These are phyloP conservation scores for Patellaria atrata DNA, from an alignment of 495 filamentous ascomycete genomes.

Conservation along the genomic window DNA sequence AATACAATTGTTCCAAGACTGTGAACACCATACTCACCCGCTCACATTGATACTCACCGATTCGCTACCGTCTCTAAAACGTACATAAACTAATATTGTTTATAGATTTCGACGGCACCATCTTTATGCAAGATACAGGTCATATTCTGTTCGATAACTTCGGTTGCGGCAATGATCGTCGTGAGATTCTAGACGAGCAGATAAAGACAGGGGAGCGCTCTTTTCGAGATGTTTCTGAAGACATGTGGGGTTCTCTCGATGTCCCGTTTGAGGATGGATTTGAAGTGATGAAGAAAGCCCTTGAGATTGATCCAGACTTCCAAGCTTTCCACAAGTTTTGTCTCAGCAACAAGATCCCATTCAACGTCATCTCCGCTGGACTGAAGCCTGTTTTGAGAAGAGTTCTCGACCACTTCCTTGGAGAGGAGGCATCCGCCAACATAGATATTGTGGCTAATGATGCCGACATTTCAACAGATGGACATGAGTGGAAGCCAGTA, in stretches of 20 bases:
- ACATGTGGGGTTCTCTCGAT: slow-evolving; percentile 59
- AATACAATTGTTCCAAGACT: too few relatives aligned
- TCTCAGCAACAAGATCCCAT: slow-evolving; percentile 47
- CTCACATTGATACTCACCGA: neutral
- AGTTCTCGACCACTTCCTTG: slow-evolving; percentile 51
- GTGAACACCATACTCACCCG: slow-evolving; percentile 1
- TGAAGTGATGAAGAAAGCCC: slow-evolving; percentile 46
- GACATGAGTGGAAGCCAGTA: slow-evolving; percentile 50
- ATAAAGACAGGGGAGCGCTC: slow-evolving; percentile 53
- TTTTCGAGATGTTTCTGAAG: slow-evolving; percentile 61
- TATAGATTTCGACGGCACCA: slow-evolving; percentile 62
- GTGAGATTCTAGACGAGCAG: slow-evolving; percentile 47
- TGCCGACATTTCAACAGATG: slow-evolving; percentile 43
- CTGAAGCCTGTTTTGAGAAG: slow-evolving; percentile 49
- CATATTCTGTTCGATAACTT: slow-evolving; percentile 57
- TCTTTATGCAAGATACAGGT: slow-evolving; percentile 67
- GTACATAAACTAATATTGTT: too few relatives aligned
- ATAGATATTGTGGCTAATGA: slow-evolving; percentile 66
- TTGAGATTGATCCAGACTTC: slow-evolving; percentile 55
- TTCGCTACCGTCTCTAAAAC: too few relatives aligned
- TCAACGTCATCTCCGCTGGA: slow-evolving; percentile 61
- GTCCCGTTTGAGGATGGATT: slow-evolving; percentile 65
- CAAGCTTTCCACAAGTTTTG: slow-evolving; percentile 53
- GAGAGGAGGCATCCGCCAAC: slow-evolving; percentile 40
- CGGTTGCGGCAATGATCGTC: slow-evolving; percentile 45